Percentiles rank a stretch among this genome's conserved stretches.
Evolutionary conservation across 192 early-diverging fungal genomes (phyloP).

Genomic region (Cetraspora pellucida): DNA sequence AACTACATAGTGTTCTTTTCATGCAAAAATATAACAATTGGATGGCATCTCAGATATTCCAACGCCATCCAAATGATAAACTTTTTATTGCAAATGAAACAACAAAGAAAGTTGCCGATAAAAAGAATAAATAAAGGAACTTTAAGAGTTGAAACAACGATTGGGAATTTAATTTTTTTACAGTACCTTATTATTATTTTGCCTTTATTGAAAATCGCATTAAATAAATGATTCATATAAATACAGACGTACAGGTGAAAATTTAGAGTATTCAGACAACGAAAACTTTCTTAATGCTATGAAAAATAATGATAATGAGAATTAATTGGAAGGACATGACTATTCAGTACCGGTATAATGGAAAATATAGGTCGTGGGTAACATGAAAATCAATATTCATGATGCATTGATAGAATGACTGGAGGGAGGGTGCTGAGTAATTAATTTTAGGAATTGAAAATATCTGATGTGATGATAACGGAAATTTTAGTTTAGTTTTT

Average conservation of each 20-base stretch:
- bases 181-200: conserved; percentile 8
- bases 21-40: too few species aligned
- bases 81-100: too few species aligned
- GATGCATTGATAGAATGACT: conserved; percentile 1
- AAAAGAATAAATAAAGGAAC: too few species aligned
- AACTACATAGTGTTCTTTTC: too few species aligned
- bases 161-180: not conserved
- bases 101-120: too few species aligned
- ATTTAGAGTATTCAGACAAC: not conserved
- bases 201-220: not conserved
- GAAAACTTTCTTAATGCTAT: conserved; percentile 6
- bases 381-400: not conserved
- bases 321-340: not conserved
- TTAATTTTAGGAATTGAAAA: not conserved
- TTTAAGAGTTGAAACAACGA: too few species aligned
- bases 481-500: conserved; percentile 14
- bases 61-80: too few species aligned
- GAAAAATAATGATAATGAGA: not conserved
- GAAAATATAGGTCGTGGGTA: not conserved
- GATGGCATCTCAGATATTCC: too few species aligned
- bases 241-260: not conserved
- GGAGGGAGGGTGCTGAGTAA: not conserved
- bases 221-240: not conserved
- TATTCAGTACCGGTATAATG: not conserved
- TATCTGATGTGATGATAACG: not conserved